phyloP scores from a whole-genome alignment of 768 basidiomycete species.

The Trametes cingulata region DNA sequence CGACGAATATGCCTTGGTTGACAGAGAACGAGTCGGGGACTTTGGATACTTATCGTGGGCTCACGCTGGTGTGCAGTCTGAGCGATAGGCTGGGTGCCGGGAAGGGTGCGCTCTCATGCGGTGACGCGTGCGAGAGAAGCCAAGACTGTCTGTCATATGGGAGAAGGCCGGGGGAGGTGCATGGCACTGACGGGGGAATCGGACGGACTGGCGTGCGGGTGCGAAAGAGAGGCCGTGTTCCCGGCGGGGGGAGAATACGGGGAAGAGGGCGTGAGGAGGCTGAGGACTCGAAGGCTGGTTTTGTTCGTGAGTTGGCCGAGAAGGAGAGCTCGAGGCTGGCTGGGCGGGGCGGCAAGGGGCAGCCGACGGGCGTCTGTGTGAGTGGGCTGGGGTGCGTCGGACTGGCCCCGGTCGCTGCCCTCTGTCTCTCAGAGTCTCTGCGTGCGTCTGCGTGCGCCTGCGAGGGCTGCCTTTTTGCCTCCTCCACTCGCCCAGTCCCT shows the following conservation, averaged over 20 bases:
- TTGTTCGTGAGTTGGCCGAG: slow-evolving; percentile 15
- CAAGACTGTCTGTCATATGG: not conserved
- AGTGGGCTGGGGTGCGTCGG: not conserved
- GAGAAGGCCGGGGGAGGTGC: not conserved
- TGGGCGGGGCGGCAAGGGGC: slow-evolving; percentile 4
- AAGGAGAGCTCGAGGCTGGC: slow-evolving; percentile 23
- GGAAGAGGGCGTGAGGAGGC: too few species aligned
- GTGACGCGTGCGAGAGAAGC: not conserved
- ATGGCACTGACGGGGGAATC: not conserved
- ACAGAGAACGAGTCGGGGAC: not conserved
- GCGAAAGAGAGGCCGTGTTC: not conserved
- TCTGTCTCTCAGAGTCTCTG: too few species aligned
- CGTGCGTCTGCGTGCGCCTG: too few species aligned
- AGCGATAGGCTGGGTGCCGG: not conserved
- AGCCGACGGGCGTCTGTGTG: slow-evolving; percentile 8
- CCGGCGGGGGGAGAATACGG: not conserved
- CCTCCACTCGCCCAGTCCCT: slow-evolving; percentile 2
- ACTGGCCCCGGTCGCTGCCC: not conserved
- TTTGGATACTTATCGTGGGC: not conserved
- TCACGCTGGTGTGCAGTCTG: not conserved
- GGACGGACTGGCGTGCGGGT: not conserved
- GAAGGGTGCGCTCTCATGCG: not conserved
- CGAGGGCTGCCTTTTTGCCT: not conserved
- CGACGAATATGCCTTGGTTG: not conserved
- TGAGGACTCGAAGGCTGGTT: too few species aligned